Percentiles rank a stretch among this genome's conserved stretches.
These are phyloP conservation scores for Trichocladium uniseriatum DNA, from an alignment of 495 filamentous ascomycete genomes.

Conservation along the genomic window DNA sequence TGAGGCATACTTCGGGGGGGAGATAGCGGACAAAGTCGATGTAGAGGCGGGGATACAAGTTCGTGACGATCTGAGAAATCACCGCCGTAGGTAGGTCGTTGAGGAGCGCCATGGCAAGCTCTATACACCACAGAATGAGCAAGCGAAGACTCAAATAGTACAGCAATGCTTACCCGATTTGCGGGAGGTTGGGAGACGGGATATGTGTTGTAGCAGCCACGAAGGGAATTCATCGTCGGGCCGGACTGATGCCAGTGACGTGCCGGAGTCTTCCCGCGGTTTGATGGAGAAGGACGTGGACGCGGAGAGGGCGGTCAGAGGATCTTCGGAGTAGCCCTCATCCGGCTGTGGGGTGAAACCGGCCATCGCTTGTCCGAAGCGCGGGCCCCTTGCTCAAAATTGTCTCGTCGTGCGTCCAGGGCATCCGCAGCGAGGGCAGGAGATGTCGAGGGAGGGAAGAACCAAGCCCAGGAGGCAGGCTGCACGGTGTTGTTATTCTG, in stretches of 20 bases:
- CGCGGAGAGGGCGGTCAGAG: constrained; percentile 35
- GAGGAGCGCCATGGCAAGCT: constrained; percentile 56
- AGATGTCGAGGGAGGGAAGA: neutral
- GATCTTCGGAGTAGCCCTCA: constrained; percentile 52
- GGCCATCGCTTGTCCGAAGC: constrained; percentile 11
- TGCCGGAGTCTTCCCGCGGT: constrained; percentile 15
- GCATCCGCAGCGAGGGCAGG: neutral
- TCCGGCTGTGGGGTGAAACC: constrained; percentile 35
- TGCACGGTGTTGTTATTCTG: neutral
- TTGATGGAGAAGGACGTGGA: constrained; percentile 19
- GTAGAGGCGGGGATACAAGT: constrained; percentile 71
- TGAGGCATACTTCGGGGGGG: constrained; percentile 78
- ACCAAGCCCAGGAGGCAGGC: neutral
- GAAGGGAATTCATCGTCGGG: constrained; percentile 27
- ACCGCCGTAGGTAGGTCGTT: constrained; percentile 64
- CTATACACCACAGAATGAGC: constrained; percentile 22
- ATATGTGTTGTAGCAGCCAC: constrained; percentile 39
- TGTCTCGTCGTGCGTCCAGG: neutral
- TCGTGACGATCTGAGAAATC: constrained; percentile 64
- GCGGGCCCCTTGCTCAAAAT: neutral
- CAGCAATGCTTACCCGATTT: constrained; percentile 37
- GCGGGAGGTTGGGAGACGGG: constrained; percentile 34
- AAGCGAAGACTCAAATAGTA: neutral
- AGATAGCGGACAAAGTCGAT: constrained; percentile 83
- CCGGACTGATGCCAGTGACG: constrained; percentile 17